Evolutionary conservation across 192 early-diverging fungal genomes (phyloP), one percentile per base, ranked within the genome.

Genomic region (Thamnidium elegans): DNA sequence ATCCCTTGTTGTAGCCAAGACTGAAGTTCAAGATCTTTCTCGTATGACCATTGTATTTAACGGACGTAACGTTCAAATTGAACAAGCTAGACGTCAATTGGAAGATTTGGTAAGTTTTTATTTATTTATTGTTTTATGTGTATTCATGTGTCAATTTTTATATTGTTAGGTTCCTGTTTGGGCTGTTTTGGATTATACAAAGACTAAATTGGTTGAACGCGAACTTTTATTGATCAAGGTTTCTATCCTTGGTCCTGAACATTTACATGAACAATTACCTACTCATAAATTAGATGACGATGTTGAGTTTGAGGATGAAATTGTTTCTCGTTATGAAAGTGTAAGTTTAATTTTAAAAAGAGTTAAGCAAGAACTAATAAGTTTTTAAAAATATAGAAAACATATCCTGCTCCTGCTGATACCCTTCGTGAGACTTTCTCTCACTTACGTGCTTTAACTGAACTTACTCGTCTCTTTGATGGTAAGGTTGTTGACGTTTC

Each of bases 1-100:
- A 72, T 93, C 94, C 53, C 79, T 99, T 46, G 95, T 99, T 8
- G 97, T 96, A 8, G 90, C 93, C 69, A 94, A 92, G 64, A 99
- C 97, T 20, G 94, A 99, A 69, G 95, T 95, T 11, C 85, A 86
- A 1, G 93, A 94, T 62, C 83, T 99, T 58, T 87, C 86, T 69
- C 86, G 97, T 55, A 97, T 96, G 93, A 99, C 95, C 13, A 87
- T 99, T 55, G 94, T 96, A n/a, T 78, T 99, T 53, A 88, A 88
- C 62, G 97, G 94, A 14, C 87, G 90, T 34, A 82, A 86, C 15
- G 82, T 78, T 11, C 82, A 84, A 50, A 89, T 99, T 70, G 94
- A 95, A 69, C 97, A 99, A 80, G 95, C 94, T 21, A 84, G 88
- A 71, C 82, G 90, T 66, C 95, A 97, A 84, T 79, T 99, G 58